Evolutionary conservation across 139 green algal species (phyloP).

Genomic region (Chlamydomonas asymmetrica): DNA sequence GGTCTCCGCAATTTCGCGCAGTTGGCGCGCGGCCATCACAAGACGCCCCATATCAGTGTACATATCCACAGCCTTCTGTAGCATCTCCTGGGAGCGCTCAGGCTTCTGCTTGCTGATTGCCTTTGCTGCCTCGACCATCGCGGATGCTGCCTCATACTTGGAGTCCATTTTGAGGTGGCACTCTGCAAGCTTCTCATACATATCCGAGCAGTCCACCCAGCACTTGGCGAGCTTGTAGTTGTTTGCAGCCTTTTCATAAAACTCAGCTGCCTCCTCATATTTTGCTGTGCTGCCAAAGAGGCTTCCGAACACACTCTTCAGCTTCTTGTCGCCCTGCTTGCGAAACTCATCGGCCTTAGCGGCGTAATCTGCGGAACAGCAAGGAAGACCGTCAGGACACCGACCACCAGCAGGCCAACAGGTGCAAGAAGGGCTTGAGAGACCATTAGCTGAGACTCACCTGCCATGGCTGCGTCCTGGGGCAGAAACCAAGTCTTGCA

Average conservation of each 20-base stretch:
- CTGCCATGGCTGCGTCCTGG: too few species aligned
- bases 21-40: conserved; percentile 89
- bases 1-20: conserved; percentile 82
- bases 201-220: conserved; percentile 73
- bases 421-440: too few species aligned
- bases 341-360: conserved; percentile 44
- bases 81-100: conserved; percentile 25
- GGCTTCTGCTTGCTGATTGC: conserved; percentile 71
- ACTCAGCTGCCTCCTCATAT: conserved; percentile 93
- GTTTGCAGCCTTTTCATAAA: conserved; percentile 91
- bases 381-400: background rate
- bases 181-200: conserved; percentile 79
- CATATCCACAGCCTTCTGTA: conserved; percentile 75
- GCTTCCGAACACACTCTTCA: conserved; percentile 66
- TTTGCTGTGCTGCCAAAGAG: conserved; percentile 83
- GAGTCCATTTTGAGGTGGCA: conserved; percentile 86
- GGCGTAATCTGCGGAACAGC: conserved; percentile 16
- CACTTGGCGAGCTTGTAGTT: conserved; percentile 94
- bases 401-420: too few species aligned
- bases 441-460: too few species aligned
- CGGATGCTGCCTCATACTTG: conserved; percentile 83
- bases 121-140: conserved; percentile 88
- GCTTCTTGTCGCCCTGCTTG: conserved; percentile 87
- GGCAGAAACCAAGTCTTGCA: too few species aligned
- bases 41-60: conserved; percentile 96